Evolutionary conservation across 2,329 filamentous ascomycete genomes (phyloP).

Genomic region (Pseudopyrenochaeta lycopersici): DNA sequence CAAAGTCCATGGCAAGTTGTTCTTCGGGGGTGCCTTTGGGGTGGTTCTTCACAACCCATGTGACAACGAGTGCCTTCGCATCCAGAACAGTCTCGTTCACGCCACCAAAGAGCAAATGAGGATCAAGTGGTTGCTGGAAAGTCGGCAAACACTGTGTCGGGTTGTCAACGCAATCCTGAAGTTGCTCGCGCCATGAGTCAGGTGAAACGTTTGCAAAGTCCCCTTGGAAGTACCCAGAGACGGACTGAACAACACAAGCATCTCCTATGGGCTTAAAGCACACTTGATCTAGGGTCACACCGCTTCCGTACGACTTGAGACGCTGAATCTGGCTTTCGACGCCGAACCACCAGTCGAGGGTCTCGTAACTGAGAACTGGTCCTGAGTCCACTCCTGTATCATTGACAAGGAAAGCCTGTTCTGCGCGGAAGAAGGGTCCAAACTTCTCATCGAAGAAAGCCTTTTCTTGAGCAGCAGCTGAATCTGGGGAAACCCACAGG

Average conservation of each 20-base stretch:
- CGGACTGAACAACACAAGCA: slow-evolving; percentile 90
- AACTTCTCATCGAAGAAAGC: slow-evolving; percentile 92
- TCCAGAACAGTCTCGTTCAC: slow-evolving; percentile 74
- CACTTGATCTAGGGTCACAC: slow-evolving; percentile 78
- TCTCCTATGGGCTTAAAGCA: slow-evolving; percentile 93
- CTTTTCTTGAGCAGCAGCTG: slow-evolving; percentile 90
- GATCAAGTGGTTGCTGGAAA: slow-evolving; percentile 88
- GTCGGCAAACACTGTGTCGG: slow-evolving; percentile 84
- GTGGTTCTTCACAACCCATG: slow-evolving; percentile 93
- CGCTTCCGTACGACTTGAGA: slow-evolving; percentile 74
- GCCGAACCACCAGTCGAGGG: slow-evolving; percentile 90
- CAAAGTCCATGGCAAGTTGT: slow-evolving; percentile 85
- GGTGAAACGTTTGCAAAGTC: slow-evolving; percentile 69
- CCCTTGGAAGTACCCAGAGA: slow-evolving; percentile 87
- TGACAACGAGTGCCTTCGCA: slow-evolving; percentile 82
- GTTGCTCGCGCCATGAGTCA: slow-evolving; percentile 73
- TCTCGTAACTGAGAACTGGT: slow-evolving; percentile 88
- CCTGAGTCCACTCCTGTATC: slow-evolving; percentile 74
- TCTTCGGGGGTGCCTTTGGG: slow-evolving; percentile 76
- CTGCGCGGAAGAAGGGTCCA: slow-evolving; percentile 92
- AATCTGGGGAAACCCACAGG: slow-evolving; percentile 96
- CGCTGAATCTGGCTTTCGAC: slow-evolving; percentile 80
- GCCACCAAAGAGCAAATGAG: slow-evolving; percentile 85
- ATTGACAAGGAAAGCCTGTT: slow-evolving; percentile 94
- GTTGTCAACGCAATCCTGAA: slow-evolving; percentile 77